Conservation (phyloP, 805 yeast genomes). For the Naumovozyma baii region DNA sequence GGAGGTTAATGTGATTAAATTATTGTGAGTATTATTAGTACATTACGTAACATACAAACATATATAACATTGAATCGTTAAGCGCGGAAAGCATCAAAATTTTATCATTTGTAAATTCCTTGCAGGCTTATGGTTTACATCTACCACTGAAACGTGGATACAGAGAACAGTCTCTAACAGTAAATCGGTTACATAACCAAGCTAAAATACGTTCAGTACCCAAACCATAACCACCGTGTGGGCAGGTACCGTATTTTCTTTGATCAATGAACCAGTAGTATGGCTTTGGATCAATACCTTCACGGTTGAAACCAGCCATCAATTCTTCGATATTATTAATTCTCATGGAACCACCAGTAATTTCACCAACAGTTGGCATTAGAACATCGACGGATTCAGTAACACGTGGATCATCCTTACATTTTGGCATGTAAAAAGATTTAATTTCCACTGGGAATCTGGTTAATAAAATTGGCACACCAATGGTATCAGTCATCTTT, state of each 20-base stretch:
- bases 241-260: slow-evolving; percentile 94
- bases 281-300: slow-evolving; percentile 67
- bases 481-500: slow-evolving; percentile 92
- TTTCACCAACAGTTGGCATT: slow-evolving; percentile 99
- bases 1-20: too few species aligned
- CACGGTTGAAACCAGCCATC: slow-evolving; percentile 85
- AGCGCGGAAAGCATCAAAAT: neutral
- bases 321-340: slow-evolving; percentile 73
- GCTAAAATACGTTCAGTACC: slow-evolving; percentile 98
- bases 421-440: slow-evolving; percentile 95
- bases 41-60: neutral
- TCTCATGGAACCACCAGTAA: slow-evolving; percentile 99
- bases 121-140: slow-evolving; percentile 67
- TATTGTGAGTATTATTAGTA: too few species aligned
- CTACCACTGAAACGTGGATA: slow-evolving; percentile 98
- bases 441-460: slow-evolving; percentile 96
- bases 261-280: slow-evolving; percentile 97
- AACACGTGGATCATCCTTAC: slow-evolving; percentile 82
- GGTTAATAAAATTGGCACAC: slow-evolving; percentile 83
- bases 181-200: slow-evolving; percentile 95
- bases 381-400: slow-evolving; percentile 97
- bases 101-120: too few species aligned
- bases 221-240: slow-evolving; percentile 98
- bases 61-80: neutral
- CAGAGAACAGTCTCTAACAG: slow-evolving; percentile 95